Evolutionary conservation across 2,329 filamentous ascomycete genomes (phyloP).

Genomic region (Domatiomyces globalis): DNA sequence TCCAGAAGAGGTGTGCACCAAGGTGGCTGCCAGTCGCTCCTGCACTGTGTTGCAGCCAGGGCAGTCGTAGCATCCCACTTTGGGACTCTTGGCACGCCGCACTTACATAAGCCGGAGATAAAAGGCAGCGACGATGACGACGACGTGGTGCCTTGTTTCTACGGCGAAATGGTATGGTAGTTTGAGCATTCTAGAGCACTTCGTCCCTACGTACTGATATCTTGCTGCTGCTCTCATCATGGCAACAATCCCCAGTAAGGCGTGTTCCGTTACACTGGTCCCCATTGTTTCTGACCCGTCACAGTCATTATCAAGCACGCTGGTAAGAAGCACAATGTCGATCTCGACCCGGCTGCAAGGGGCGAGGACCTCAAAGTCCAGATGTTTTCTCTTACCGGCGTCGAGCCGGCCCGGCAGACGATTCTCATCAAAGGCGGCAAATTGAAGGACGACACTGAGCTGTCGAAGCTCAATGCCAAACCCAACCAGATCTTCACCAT

Average conservation of each 20-base stretch:
- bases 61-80: background rate
- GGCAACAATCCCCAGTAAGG: slow-evolving; percentile 43
- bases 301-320: slow-evolving; percentile 85
- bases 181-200: background rate
- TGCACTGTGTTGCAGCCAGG: background rate
- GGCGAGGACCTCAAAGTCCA: slow-evolving; percentile 94
- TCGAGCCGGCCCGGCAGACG: slow-evolving; percentile 93
- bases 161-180: background rate
- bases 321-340: slow-evolving; percentile 88
- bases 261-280: background rate
- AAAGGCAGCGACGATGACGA: no score
- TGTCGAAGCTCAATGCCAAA: slow-evolving; percentile 74
- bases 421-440: slow-evolving; percentile 87
- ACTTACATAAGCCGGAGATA: background rate
- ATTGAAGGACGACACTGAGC: slow-evolving; percentile 85
- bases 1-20: no score
- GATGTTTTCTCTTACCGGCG: slow-evolving; percentile 84
- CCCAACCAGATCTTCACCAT: slow-evolving; percentile 81
- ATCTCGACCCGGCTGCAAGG: slow-evolving; percentile 68
- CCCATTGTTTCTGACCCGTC: slow-evolving; percentile 6
- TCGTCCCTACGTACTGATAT: background rate
- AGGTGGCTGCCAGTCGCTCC: no score
- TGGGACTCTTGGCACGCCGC: background rate
- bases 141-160: no score
- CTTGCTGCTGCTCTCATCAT: slow-evolving; percentile 27